Percentiles rank a stretch among this genome's conserved stretches.
phyloP scores from a whole-genome alignment of 345 rosid genomes.

The Eutrema yunnanense region DNA sequence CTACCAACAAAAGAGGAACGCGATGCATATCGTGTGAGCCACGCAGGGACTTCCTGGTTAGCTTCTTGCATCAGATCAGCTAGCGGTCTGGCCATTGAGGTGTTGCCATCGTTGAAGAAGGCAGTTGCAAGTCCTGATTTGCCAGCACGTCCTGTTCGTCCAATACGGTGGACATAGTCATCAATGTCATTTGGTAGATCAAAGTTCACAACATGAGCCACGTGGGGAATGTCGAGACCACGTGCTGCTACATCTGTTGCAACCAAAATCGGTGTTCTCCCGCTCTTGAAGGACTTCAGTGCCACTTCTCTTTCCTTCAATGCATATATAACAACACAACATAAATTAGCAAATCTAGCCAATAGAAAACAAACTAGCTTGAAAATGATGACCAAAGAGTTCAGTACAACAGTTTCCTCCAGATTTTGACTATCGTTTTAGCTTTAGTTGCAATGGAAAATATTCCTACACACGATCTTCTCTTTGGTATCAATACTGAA shows the following conservation, averaged over 20 bases:
- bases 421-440: not conserved
- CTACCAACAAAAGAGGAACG: constrained; percentile 65
- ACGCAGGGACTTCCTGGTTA: constrained; percentile 90
- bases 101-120: constrained; percentile 79
- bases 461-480: not conserved
- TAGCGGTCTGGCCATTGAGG: constrained; percentile 62
- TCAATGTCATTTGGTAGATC: constrained; percentile 97
- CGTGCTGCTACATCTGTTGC: constrained; percentile 85
- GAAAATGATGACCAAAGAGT: not conserved
- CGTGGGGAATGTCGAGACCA: constrained; percentile 96
- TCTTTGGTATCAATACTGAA: not conserved
- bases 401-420: not conserved
- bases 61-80: constrained; percentile 88
- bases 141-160: constrained; percentile 98
- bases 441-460: not conserved
- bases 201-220: constrained; percentile 90
- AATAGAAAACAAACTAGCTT: not conserved
- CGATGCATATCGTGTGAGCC: constrained; percentile 82
- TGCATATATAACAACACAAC: not conserved
- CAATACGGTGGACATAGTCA: constrained; percentile 95
- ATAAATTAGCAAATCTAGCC: not conserved
- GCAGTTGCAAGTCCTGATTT: constrained; percentile 91
- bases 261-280: constrained; percentile 84
- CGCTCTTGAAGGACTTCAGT: constrained; percentile 76
- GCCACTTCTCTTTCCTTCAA: constrained; percentile 94